Conservation (phyloP, 2,329 filamentous ascomycete genomes). For the Davidsoniella virescens region DNA sequence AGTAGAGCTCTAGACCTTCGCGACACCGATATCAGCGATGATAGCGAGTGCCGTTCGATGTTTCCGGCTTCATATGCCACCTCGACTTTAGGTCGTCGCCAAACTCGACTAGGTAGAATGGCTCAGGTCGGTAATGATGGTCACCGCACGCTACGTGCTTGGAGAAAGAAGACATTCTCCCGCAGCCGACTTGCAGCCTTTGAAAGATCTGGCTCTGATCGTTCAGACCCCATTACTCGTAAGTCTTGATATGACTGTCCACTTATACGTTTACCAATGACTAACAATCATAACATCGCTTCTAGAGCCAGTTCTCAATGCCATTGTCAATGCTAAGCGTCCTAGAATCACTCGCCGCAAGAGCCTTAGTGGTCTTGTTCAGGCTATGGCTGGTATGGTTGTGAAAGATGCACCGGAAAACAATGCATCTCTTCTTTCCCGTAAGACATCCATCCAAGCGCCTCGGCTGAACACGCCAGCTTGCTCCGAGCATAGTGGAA, state of each 20-base stretch:
- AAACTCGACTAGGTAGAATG: slow-evolving; percentile 2
- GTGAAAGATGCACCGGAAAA: slow-evolving; percentile 1
- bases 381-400: slow-evolving; percentile 10
- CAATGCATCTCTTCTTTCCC: no score
- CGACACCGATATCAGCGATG: slow-evolving; percentile 12
- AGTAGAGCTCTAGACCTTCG: slow-evolving; percentile 10
- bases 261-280: background rate
- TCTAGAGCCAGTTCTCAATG: background rate
- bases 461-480: background rate
- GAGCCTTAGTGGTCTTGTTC: slow-evolving; percentile 10
- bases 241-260: background rate
- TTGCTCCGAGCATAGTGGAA: background rate
- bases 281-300: background rate
- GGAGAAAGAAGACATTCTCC: slow-evolving; percentile 10
- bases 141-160: slow-evolving; percentile 11
- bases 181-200: slow-evolving; percentile 7
- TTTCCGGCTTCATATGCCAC: slow-evolving; percentile 11
- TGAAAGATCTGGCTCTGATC: slow-evolving; percentile 8
- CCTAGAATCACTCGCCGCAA: slow-evolving; percentile 9
- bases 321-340: slow-evolving; percentile 2
- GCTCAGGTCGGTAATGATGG: slow-evolving; percentile 8
- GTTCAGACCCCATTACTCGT: background rate
- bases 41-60: slow-evolving; percentile 10
- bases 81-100: slow-evolving; percentile 2
- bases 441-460: background rate